A percentile compares a stretch with the other conserved stretches of the same genome.
These are phyloP conservation scores for Boletus hoseneyae DNA, from an alignment of 1,284 basidiomycete genomes.

Conservation along the genomic window DNA sequence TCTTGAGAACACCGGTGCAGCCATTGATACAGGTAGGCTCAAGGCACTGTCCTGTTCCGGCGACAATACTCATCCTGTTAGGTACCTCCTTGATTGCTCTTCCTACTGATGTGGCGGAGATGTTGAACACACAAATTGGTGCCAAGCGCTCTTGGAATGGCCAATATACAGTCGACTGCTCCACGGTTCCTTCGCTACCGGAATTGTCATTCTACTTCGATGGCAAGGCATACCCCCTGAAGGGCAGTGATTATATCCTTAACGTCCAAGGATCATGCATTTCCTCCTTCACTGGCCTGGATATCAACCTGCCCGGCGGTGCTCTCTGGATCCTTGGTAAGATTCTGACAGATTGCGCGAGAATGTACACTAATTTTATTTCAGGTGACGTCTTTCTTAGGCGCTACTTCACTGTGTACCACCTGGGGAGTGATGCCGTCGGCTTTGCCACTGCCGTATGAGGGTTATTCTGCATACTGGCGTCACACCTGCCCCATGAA, in stretches of 20 bases:
- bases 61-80: slow-evolving; percentile 24
- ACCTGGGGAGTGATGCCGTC: slow-evolving; percentile 81
- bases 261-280: slow-evolving; percentile 90
- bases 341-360: slow-evolving; percentile 26
- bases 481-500: neutral
- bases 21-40: slow-evolving; percentile 86
- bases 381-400: slow-evolving; percentile 85
- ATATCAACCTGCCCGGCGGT: slow-evolving; percentile 86
- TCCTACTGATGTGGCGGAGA: slow-evolving; percentile 94
- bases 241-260: slow-evolving; percentile 87
- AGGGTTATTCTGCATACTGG: neutral
- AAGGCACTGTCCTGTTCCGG: neutral
- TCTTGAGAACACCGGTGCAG: slow-evolving; percentile 89
- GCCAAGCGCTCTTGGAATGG: slow-evolving; percentile 93
- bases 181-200: slow-evolving; percentile 81
- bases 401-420: slow-evolving; percentile 93
- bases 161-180: slow-evolving; percentile 91
- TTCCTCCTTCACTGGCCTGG: slow-evolving; percentile 90
- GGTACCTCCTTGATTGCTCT: slow-evolving; percentile 90
- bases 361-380: slow-evolving; percentile 10
- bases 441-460: slow-evolving; percentile 64
- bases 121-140: slow-evolving; percentile 95
- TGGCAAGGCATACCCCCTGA: slow-evolving; percentile 78
- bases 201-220: slow-evolving; percentile 83
- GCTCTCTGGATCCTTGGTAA: slow-evolving; percentile 92